A percentile compares a stretch with the other conserved stretches of the same genome.
These are phyloP conservation scores for Hypoxylon sp. DNA, from an alignment of 2,329 filamentous ascomycete species.

Conservation along the genomic window DNA sequence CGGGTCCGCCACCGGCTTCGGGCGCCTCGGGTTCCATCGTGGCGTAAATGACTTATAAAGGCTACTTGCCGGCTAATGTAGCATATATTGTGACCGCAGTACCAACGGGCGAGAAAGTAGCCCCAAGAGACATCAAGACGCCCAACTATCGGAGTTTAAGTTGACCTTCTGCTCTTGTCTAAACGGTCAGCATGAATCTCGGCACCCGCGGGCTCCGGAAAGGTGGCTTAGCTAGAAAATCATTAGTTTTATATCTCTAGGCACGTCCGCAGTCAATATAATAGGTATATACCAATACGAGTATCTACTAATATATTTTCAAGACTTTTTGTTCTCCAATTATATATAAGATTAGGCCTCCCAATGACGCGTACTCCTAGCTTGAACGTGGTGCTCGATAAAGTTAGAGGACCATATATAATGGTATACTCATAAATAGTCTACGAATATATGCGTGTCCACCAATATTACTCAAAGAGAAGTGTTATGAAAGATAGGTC, in stretches of 20 bases:
- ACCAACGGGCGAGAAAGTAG: conserved; percentile 4
- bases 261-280: background rate
- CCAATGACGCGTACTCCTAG: background rate
- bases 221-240: conserved; percentile 17
- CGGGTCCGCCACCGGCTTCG: conserved; percentile 55
- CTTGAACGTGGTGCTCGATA: background rate
- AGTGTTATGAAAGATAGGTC: background rate
- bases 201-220: conserved; percentile 59
- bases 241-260: conserved; percentile 24
- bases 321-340: background rate
- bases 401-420: background rate
- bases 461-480: background rate
- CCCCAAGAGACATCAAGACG: conserved; percentile 2
- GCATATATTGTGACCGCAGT: conserved; percentile 14
- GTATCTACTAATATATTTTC: conserved; percentile 15
- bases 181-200: conserved; percentile 31
- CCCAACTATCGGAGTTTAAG: conserved; percentile 22
- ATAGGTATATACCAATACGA: conserved; percentile 15
- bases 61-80: background rate
- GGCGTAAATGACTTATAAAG: background rate
- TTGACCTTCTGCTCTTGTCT: conserved; percentile 23
- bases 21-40: conserved; percentile 56
- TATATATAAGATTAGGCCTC: conserved; percentile 8
- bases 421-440: background rate
- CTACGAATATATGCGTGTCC: background rate